A percentile compares a stretch with the other conserved stretches of the same genome.
phyloP scores from a whole-genome alignment of 352 stramenopile genomes.

The Phytopythium mirpurense region DNA sequence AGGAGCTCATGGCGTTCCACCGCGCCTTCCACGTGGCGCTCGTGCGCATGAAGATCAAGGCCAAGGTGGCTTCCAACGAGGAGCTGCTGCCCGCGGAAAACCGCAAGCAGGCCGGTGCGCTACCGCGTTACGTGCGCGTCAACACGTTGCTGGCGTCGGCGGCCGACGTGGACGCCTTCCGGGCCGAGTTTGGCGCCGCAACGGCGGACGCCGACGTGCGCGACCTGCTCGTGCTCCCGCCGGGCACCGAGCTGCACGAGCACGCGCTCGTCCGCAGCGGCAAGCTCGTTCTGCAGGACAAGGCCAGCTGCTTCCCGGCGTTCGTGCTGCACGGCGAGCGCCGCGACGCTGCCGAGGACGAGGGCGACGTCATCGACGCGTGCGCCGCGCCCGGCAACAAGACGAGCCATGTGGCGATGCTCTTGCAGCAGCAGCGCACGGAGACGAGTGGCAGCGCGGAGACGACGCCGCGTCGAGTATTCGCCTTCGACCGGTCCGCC shows the following conservation, averaged over 20 bases:
- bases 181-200: slow-evolving; percentile 30
- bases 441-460: slow-evolving; percentile 32
- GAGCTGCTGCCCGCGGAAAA: slow-evolving; percentile 77
- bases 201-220: slow-evolving; percentile 85
- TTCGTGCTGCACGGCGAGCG: slow-evolving; percentile 89
- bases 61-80: slow-evolving; percentile 73
- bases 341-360: slow-evolving; percentile 25
- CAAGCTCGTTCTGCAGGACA: slow-evolving; percentile 95
- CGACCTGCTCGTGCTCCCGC: slow-evolving; percentile 90
- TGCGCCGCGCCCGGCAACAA: slow-evolving; percentile 99
- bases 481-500: slow-evolving; percentile 92
- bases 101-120: slow-evolving; percentile 52
- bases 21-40: slow-evolving; percentile 71
- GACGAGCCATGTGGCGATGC: slow-evolving; percentile 95
- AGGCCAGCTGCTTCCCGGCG: slow-evolving; percentile 96
- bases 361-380: slow-evolving; percentile 93
- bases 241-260: slow-evolving; percentile 82
- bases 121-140: slow-evolving; percentile 91
- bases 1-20: slow-evolving; percentile 70
- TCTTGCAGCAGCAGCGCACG: slow-evolving; percentile 73
- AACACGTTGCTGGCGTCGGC: slow-evolving; percentile 84
- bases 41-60: slow-evolving; percentile 78
- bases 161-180: slow-evolving; percentile 44
- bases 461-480: slow-evolving; percentile 71
- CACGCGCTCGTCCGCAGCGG: slow-evolving; percentile 76